Percentiles rank a stretch among this genome's conserved stretches.
Evolutionary conservation across 192 early-diverging fungal genomes (phyloP).

Genomic region (Spinellus fusiger): DNA sequence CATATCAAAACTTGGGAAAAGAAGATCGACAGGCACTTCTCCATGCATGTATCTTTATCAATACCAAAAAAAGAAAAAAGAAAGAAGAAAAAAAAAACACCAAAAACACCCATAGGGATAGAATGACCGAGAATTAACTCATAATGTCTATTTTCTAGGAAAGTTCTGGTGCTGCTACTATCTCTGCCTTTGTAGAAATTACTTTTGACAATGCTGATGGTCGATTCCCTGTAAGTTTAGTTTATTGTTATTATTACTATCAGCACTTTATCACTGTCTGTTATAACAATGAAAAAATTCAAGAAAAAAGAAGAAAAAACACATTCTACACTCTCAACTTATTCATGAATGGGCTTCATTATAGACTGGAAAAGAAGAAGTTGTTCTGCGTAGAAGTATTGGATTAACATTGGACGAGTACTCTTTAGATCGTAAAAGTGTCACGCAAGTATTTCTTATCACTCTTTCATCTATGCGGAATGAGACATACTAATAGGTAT

Average conservation of each 20-base stretch:
- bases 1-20: conserved; percentile 85
- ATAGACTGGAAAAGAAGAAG: conserved; percentile 85
- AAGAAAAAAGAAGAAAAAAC: too few species aligned
- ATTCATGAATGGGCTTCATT: not conserved
- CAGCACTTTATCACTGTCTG: too few species aligned
- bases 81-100: not conserved
- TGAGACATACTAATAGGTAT: too few species aligned
- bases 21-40: conserved; percentile 93
- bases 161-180: conserved; percentile 84
- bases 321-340: too few species aligned
- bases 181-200: conserved; percentile 94
- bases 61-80: not conserved
- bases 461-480: not conserved
- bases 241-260: too few species aligned
- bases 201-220: conserved; percentile 96
- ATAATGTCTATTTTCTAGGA: conserved; percentile 56
- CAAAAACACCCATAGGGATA: too few species aligned
- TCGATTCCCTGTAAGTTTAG: conserved; percentile 73
- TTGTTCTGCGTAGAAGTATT: conserved; percentile 88
- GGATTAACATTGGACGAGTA: conserved; percentile 98
- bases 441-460: conserved; percentile 50
- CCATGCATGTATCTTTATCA: conserved; percentile 53
- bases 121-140: too few species aligned
- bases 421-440: conserved; percentile 89
- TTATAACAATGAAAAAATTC: too few species aligned